Percentiles rank a stretch among this genome's conserved stretches.
Conservation (phyloP, 352 stramenopile species). For the Globisporangium uncinulatum region DNA sequence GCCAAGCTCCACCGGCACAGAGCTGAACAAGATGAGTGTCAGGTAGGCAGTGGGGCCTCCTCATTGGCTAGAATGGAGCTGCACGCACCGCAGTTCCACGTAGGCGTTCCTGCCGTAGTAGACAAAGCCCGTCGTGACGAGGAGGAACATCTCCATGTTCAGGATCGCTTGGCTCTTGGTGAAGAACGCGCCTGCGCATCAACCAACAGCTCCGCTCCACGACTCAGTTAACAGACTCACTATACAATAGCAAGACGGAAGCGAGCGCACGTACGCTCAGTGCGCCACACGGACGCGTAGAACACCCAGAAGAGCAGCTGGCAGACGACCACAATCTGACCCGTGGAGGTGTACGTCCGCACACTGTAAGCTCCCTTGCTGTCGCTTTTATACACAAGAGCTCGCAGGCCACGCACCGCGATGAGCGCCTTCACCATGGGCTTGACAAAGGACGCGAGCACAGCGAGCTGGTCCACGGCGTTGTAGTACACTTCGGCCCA, state of each 20-base stretch:
- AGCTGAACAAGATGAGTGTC: constrained; percentile 23
- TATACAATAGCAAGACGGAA: neutral
- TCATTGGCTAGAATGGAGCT: neutral
- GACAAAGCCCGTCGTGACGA: constrained; percentile 70
- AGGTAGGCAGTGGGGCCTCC: neutral
- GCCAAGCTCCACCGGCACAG: constrained; percentile 71
- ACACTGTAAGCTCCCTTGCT: neutral
- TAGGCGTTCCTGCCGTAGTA: constrained; percentile 80
- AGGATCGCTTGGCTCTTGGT: constrained; percentile 69
- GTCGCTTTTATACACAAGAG: neutral
- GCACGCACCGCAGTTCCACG: constrained; percentile 56
- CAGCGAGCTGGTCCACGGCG: constrained; percentile 63
- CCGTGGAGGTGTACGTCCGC: neutral
- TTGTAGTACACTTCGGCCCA: constrained; percentile 90
- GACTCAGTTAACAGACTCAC: neutral
- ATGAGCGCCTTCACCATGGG: constrained; percentile 62
- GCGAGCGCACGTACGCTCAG: constrained; percentile 43
- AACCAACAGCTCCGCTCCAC: neutral
- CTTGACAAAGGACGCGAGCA: constrained; percentile 62
- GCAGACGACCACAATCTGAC: constrained; percentile 46
- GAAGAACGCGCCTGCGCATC: constrained; percentile 63
- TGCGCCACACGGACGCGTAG: constrained; percentile 65
- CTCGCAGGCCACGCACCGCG: constrained; percentile 25
- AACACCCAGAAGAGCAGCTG: constrained; percentile 77
- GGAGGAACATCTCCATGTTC: constrained; percentile 77